Conservation (phyloP, 2,329 filamentous ascomycete species). For the Hirsutella thompsonii region DNA sequence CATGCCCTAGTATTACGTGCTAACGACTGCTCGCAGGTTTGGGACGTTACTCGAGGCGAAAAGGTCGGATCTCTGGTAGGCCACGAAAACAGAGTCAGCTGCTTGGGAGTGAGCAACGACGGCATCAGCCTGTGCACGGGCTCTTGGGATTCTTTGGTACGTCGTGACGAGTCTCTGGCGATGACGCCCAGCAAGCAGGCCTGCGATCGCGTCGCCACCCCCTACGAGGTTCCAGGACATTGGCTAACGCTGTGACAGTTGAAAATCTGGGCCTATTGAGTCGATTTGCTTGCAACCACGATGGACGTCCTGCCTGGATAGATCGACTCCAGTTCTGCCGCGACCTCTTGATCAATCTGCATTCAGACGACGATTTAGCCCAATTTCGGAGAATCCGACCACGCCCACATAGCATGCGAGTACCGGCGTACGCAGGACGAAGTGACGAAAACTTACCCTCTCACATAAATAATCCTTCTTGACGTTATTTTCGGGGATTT, state of each 20-base stretch:
- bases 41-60: constrained; percentile 93
- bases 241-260: constrained; percentile 37
- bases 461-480: constrained; percentile 12
- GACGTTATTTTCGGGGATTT: constrained; percentile 3
- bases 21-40: constrained; percentile 53
- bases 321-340: constrained; percentile 15
- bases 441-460: constrained; percentile 23
- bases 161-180: no score
- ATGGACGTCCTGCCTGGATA: constrained; percentile 15
- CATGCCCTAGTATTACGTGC: neutral
- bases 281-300: constrained; percentile 9
- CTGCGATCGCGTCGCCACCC: no score
- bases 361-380: constrained; percentile 18
- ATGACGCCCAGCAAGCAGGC: no score
- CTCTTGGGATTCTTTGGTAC: constrained; percentile 97
- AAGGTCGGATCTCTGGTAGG: constrained; percentile 94
- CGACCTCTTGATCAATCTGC: constrained; percentile 14
- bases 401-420: constrained; percentile 19
- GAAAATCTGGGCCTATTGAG: constrained; percentile 77
- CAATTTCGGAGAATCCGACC: constrained; percentile 14
- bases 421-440: constrained; percentile 25
- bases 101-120: constrained; percentile 95
- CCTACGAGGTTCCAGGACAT: neutral
- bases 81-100: constrained; percentile 98
- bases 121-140: constrained; percentile 98